These are phyloP conservation scores for Penicillium sp. DNA, from an alignment of 2,329 filamentous ascomycete species.

Conservation along the genomic window DNA sequence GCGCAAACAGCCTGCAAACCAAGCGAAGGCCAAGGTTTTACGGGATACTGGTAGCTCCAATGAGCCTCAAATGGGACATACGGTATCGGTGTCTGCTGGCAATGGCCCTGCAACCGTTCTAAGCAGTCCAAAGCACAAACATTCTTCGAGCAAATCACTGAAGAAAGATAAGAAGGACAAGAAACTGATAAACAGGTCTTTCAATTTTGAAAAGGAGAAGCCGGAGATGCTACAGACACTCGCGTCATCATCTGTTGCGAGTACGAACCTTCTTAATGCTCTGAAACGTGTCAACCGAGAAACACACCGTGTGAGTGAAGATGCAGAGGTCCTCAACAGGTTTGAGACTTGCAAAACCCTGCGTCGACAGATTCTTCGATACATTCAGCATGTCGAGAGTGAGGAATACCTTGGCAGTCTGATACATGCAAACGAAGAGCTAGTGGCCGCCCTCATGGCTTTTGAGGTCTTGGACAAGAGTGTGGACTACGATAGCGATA, in stretches of 20 bases:
- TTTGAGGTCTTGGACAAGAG: constrained; percentile 86
- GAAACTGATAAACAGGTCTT: constrained; percentile 61
- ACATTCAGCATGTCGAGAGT: constrained; percentile 88
- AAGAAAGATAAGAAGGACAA: constrained; percentile 53
- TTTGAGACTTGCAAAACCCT: constrained; percentile 89
- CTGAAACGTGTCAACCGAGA: constrained; percentile 92
- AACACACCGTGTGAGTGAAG: constrained; percentile 83
- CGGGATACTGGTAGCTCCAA: constrained; percentile 70
- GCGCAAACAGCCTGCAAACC: constrained; percentile 72
- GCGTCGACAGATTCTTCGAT: constrained; percentile 81
- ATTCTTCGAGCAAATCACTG: constrained; percentile 42
- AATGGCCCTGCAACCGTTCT: constrained; percentile 44
- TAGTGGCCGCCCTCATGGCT: constrained; percentile 91
- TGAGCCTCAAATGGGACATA: constrained; percentile 44
- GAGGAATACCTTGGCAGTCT: constrained; percentile 92
- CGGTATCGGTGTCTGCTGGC: constrained; percentile 44
- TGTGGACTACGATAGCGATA: constrained; percentile 66
- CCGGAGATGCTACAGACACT: constrained; percentile 86
- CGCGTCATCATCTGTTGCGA: constrained; percentile 84
- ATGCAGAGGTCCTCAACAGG: constrained; percentile 71
- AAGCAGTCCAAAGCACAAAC: constrained; percentile 43
- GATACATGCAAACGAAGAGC: constrained; percentile 91
- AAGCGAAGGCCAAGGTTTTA: constrained; percentile 81
- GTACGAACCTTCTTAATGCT: constrained; percentile 87
- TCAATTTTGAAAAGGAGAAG: constrained; percentile 87